Evolutionary conservation across 1,139 yeast species (phyloP).

Genomic region (Hemisphaericaspora xylanilytica): DNA sequence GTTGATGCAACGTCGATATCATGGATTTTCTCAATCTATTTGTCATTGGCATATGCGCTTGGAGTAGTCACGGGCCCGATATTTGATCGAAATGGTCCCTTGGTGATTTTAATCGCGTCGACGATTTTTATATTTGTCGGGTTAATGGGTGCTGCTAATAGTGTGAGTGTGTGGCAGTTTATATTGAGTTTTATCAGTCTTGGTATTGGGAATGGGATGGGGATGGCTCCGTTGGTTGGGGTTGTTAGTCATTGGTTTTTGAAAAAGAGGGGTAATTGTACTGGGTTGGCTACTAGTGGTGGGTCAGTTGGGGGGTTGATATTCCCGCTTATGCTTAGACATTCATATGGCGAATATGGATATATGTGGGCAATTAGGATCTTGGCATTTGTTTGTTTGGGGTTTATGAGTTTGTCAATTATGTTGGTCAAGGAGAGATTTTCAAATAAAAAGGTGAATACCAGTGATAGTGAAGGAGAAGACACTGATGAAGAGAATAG

Average conservation of each 20-base stretch:
- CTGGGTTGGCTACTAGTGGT: constrained; percentile 59
- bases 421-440: constrained; percentile 50
- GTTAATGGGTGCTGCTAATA: constrained; percentile 49
- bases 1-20: constrained; percentile 49
- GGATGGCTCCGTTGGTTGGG: constrained; percentile 57
- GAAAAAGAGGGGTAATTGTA: constrained; percentile 51
- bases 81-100: constrained; percentile 51
- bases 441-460: constrained; percentile 11
- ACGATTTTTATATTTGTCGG: constrained; percentile 45
- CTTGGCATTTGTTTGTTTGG: constrained; percentile 48
- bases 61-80: constrained; percentile 48
- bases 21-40: constrained; percentile 67
- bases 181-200: constrained; percentile 49
- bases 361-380: constrained; percentile 62
- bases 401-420: constrained; percentile 38
- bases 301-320: constrained; percentile 64
- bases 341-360: constrained; percentile 51
- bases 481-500: background rate
- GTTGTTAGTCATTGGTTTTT: constrained; percentile 60
- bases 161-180: constrained; percentile 52
- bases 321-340: constrained; percentile 58
- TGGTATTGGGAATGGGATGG: constrained; percentile 57
- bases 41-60: constrained; percentile 54
- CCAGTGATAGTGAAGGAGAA: constrained; percentile 1
- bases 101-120: constrained; percentile 43